These are phyloP conservation scores for Apiotrichum montevideense DNA, from an alignment of 1,284 basidiomycete species.

Conservation along the genomic window DNA sequence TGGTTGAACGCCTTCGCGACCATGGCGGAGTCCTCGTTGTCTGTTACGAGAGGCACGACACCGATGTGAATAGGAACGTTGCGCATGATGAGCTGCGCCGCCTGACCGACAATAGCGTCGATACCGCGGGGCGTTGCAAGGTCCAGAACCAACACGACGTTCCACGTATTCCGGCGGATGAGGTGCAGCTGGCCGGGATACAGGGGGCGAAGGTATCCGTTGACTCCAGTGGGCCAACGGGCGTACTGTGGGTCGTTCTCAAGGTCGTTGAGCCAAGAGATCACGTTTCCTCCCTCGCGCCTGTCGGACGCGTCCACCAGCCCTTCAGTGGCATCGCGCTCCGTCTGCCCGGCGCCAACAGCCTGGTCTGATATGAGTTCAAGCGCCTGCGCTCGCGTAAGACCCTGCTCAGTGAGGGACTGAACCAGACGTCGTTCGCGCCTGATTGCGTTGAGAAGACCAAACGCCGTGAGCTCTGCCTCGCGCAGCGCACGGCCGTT, in stretches of 20 bases:
- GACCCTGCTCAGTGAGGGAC: slow-evolving; percentile 58
- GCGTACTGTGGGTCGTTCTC: slow-evolving; percentile 59
- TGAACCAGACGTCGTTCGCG: slow-evolving; percentile 65
- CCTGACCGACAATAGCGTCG: slow-evolving; percentile 58
- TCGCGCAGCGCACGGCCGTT: slow-evolving; percentile 64
- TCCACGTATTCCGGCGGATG: slow-evolving; percentile 68
- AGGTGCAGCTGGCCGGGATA: slow-evolving; percentile 67
- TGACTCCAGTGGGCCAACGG: slow-evolving; percentile 27
- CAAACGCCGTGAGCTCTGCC: slow-evolving; percentile 64
- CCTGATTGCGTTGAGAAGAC: slow-evolving; percentile 62
- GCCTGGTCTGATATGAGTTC: slow-evolving; percentile 62
- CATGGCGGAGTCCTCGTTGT: slow-evolving; percentile 50
- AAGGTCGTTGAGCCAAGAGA: slow-evolving; percentile 85
- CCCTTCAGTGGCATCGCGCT: slow-evolving; percentile 59
- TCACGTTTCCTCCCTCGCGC: slow-evolving; percentile 64
- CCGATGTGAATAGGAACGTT: slow-evolving; percentile 74
- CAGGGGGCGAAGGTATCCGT: slow-evolving; percentile 34
- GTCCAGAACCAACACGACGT: slow-evolving; percentile 71
- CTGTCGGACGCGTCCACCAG: slow-evolving; percentile 83
- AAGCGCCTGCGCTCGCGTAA: slow-evolving; percentile 61
- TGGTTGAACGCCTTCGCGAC: slow-evolving; percentile 70
- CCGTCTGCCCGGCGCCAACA: slow-evolving; percentile 53
- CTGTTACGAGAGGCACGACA: slow-evolving; percentile 60
- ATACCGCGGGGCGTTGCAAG: slow-evolving; percentile 60
- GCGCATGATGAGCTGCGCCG: slow-evolving; percentile 50